Evolutionary conservation across 441 rosid species (phyloP).

Genomic region (Codiaeum variegatum): DNA sequence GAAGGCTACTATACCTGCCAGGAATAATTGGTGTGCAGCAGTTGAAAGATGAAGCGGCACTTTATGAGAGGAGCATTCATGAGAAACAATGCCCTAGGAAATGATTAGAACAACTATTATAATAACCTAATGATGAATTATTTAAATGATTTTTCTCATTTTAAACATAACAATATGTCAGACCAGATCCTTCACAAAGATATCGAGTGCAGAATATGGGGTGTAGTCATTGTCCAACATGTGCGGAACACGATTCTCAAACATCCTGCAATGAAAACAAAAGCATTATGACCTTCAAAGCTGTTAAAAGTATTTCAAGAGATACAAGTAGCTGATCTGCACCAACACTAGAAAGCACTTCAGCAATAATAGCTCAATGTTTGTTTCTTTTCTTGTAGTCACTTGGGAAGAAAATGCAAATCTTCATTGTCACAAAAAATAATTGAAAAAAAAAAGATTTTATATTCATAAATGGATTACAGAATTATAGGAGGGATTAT

Average conservation of each 20-base stretch:
- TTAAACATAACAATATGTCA: slow-evolving; percentile 23
- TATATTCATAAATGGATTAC: neutral
- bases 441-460: neutral
- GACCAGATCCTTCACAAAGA: slow-evolving; percentile 97
- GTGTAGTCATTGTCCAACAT: slow-evolving; percentile 93
- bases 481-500: neutral
- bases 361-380: neutral
- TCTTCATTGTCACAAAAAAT: neutral
- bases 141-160: slow-evolving; percentile 2
- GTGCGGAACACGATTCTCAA: slow-evolving; percentile 97
- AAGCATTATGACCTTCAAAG: slow-evolving; percentile 7
- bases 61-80: slow-evolving; percentile 68
- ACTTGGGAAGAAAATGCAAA: neutral
- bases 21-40: slow-evolving; percentile 74
- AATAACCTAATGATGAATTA: slow-evolving; percentile 4
- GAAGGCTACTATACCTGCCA: slow-evolving; percentile 54
- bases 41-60: slow-evolving; percentile 87
- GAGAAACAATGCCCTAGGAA: slow-evolving; percentile 79
- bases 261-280: slow-evolving; percentile 68
- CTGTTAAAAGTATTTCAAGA: neutral
- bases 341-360: neutral
- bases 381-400: neutral
- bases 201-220: slow-evolving; percentile 93
- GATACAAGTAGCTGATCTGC: neutral
- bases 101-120: slow-evolving; percentile 18